These are phyloP conservation scores for Trichophyton simii DNA, from an alignment of 2,329 filamentous ascomycete species.

Conservation along the genomic window DNA sequence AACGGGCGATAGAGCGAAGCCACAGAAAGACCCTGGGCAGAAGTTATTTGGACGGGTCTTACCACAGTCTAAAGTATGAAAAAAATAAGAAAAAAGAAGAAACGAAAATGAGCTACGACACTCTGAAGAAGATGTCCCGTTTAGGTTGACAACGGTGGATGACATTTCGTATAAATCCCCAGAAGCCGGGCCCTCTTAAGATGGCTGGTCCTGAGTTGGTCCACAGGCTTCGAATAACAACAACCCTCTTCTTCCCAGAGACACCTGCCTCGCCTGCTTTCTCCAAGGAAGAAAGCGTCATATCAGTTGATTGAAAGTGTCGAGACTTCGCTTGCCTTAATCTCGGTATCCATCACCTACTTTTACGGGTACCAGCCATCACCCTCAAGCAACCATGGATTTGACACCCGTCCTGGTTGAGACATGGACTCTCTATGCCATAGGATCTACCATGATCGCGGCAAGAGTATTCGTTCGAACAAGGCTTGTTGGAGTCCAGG, in stretches of 20 bases:
- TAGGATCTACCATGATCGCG: slow-evolving; percentile 23
- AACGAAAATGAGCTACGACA: too few species aligned
- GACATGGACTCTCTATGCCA: slow-evolving; percentile 28
- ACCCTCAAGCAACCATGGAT: not conserved
- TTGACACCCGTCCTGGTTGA: slow-evolving; percentile 16
- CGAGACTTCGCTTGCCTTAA: not conserved
- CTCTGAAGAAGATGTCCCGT: not conserved
- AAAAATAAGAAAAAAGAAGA: too few species aligned
- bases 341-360: not conserved
- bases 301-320: not conserved
- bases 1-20: not conserved
- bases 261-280: too few species aligned
- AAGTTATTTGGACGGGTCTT: not conserved
- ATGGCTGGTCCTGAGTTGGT: slow-evolving; percentile 2
- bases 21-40: not conserved
- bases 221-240: not conserved
- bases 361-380: too few species aligned
- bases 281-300: not conserved
- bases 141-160: not conserved
- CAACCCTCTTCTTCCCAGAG: not conserved
- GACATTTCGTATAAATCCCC: not conserved
- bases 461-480: slow-evolving; percentile 23
- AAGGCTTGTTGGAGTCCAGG: slow-evolving; percentile 22
- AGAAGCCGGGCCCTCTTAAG: not conserved
- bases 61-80: not conserved